phyloP scores from a whole-genome alignment of 495 filamentous ascomycete genomes.

The Daldinia grandis region DNA sequence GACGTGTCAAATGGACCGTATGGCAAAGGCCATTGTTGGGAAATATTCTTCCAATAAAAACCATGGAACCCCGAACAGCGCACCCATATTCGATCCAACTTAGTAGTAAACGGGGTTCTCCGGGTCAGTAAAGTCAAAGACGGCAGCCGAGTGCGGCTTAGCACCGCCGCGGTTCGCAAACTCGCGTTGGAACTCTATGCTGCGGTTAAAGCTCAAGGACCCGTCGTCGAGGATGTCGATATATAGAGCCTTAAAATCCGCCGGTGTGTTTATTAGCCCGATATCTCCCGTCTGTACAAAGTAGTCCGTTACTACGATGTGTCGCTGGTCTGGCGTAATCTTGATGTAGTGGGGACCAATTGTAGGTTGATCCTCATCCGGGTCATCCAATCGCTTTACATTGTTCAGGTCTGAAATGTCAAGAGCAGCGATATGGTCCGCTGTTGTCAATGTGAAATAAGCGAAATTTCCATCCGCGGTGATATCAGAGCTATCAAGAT shows the following conservation, averaged over 20 bases:
- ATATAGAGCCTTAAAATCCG: constrained; percentile 69
- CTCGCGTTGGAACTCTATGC: constrained; percentile 63
- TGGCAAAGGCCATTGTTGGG: neutral
- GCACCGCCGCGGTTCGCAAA: constrained; percentile 65
- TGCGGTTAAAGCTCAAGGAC: constrained; percentile 63
- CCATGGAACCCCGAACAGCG: neutral
- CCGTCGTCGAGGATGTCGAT: constrained; percentile 66
- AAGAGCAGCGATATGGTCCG: constrained; percentile 69
- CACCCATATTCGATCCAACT: neutral
- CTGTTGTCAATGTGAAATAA: constrained; percentile 69
- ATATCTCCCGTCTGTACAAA: constrained; percentile 71
- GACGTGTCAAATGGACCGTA: neutral
- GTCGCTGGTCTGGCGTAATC: constrained; percentile 70
- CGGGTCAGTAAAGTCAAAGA: constrained; percentile 67
- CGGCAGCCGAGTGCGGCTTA: constrained; percentile 66
- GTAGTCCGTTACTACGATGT: constrained; percentile 70
- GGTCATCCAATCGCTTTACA: constrained; percentile 68
- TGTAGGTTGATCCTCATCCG: constrained; percentile 64
- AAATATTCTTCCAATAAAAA: neutral
- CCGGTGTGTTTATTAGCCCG: constrained; percentile 68
- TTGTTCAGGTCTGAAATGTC: constrained; percentile 69
- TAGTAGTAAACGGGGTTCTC: constrained; percentile 53
- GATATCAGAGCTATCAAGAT: constrained; percentile 57
- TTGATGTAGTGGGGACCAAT: constrained; percentile 72
- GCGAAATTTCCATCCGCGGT: constrained; percentile 64